Conservation (phyloP, 768 basidiomycete species). For the Mycena galericulata region DNA sequence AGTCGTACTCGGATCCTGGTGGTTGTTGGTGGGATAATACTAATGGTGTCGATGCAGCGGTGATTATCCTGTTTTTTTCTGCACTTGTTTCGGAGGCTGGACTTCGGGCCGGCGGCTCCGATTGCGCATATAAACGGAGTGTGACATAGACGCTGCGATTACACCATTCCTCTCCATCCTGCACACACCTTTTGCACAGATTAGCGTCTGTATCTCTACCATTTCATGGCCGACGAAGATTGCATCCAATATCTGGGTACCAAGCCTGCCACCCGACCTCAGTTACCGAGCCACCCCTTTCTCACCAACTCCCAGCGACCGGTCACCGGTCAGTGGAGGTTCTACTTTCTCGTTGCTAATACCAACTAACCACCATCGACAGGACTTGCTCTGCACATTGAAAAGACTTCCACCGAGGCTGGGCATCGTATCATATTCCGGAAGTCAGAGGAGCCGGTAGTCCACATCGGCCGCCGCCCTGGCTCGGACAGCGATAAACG, state of each 20-base stretch:
- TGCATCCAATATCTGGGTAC: slow-evolving; percentile 72
- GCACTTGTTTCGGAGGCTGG: too few relatives aligned
- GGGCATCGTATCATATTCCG: slow-evolving; percentile 64
- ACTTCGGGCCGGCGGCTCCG: slow-evolving; percentile 13
- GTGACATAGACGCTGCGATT: not conserved
- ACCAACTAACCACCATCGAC: slow-evolving; percentile 34
- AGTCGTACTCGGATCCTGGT: too few relatives aligned
- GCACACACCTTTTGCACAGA: slow-evolving; percentile 5
- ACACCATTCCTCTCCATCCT: slow-evolving; percentile 4
- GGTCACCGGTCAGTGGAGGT: slow-evolving; percentile 56
- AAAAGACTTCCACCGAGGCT: slow-evolving; percentile 59
- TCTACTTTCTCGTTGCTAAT: slow-evolving; percentile 34
- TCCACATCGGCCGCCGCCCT: slow-evolving; percentile 79
- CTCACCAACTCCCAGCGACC: slow-evolving; percentile 44
- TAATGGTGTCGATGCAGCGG: too few relatives aligned
- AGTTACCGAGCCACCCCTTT: slow-evolving; percentile 39
- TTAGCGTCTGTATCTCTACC: not conserved
- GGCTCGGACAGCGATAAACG: slow-evolving; percentile 57
- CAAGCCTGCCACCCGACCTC: slow-evolving; percentile 42
- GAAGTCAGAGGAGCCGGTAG: slow-evolving; percentile 60
- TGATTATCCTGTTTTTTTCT: too few relatives aligned
- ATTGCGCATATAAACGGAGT: not conserved
- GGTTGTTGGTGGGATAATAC: too few relatives aligned
- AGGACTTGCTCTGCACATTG: slow-evolving; percentile 74
- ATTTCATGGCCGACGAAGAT: slow-evolving; percentile 54